These are phyloP conservation scores for Sporopachydermia lactativora DNA, from an alignment of 805 yeast genomes.

Conservation along the genomic window DNA sequence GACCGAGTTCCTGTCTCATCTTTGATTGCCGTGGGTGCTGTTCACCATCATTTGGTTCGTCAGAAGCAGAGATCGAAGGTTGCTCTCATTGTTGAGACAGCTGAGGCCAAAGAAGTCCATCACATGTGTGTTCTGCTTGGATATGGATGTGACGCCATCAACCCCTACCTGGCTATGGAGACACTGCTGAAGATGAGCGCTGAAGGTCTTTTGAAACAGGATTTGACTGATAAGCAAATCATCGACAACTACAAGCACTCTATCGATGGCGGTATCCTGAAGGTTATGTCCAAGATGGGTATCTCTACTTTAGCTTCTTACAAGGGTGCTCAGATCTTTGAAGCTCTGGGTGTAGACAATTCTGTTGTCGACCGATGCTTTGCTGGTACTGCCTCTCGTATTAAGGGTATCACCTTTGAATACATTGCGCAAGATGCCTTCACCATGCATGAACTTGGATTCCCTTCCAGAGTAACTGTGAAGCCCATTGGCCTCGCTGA, in stretches of 20 bases:
- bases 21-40: slow-evolving; percentile 89
- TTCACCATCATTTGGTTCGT: slow-evolving; percentile 90
- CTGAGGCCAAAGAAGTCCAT: slow-evolving; percentile 96
- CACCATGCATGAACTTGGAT: slow-evolving; percentile 85
- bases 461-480: slow-evolving; percentile 60
- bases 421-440: slow-evolving; percentile 95
- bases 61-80: slow-evolving; percentile 94
- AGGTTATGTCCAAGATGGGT: slow-evolving; percentile 99
- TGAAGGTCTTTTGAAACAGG: slow-evolving; percentile 55
- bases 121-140: slow-evolving; percentile 91
- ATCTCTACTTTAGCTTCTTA: slow-evolving; percentile 96
- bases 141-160: slow-evolving; percentile 93
- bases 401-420: slow-evolving; percentile 90
- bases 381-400: slow-evolving; percentile 95
- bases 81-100: slow-evolving; percentile 83
- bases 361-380: slow-evolving; percentile 92
- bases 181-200: slow-evolving; percentile 71
- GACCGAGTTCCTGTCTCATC: slow-evolving; percentile 73
- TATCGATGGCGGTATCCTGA: slow-evolving; percentile 79
- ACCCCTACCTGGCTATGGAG: slow-evolving; percentile 89
- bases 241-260: slow-evolving; percentile 73
- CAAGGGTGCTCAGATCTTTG: slow-evolving; percentile 98
- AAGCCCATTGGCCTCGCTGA: slow-evolving; percentile 73
- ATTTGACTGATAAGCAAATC: slow-evolving; percentile 43
- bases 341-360: slow-evolving; percentile 91